Base-by-base conservation (phyloP, 2,329 filamentous ascomycete species). In the Hymenoscyphus fraxineus region DNA sequence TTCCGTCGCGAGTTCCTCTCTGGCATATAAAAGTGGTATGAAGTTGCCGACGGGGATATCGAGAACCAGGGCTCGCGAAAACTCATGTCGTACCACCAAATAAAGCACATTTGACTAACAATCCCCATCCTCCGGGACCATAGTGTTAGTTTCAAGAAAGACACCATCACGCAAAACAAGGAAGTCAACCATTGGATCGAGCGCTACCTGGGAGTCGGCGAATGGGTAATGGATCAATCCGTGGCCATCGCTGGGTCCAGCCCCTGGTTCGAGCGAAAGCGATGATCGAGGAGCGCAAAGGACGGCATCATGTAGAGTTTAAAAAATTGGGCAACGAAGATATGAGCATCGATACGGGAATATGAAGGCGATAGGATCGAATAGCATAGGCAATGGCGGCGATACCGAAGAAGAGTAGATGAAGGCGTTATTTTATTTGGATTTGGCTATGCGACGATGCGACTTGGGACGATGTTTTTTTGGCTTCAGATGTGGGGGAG, bases 171-270 rank as follows among this genome's bases (percentile, higher is more conserved):
- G 76, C 92, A 96, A 65, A 94, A 88, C 78, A 91, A 92, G 77
- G 89, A 93, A 68, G 79, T 95, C 71, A 89, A 90, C 76, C 89
- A 88, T 74, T 98, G 93, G 93, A 87, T 98, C 70, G 90, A 94
- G 75, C 94, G 90, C 77, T 98, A 98, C 78, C 87, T 98, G 55
- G 92, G 92, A 68, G 89, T 97, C 19, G 95, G 95, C 72, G 95
- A 99, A 81, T 97, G 93, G 87, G 91, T 97, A 69, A 96, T 99
- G 93, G 95, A 99, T 78, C 91, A 96, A 81, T 96, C 93, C 38
- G 92, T 98, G 39, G 93, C 93, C 51, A 86, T 98, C 64, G 91
- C 97, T 76, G 90, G 92, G 54, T 89, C 90, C 59, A 96, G 91
- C 76, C 85, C 89, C 66, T 99, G 88, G 80, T 99, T 99, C 77